phyloP scores from a whole-genome alignment of 257 asterid genomes.

The Nyctanthes arbortristis region DNA sequence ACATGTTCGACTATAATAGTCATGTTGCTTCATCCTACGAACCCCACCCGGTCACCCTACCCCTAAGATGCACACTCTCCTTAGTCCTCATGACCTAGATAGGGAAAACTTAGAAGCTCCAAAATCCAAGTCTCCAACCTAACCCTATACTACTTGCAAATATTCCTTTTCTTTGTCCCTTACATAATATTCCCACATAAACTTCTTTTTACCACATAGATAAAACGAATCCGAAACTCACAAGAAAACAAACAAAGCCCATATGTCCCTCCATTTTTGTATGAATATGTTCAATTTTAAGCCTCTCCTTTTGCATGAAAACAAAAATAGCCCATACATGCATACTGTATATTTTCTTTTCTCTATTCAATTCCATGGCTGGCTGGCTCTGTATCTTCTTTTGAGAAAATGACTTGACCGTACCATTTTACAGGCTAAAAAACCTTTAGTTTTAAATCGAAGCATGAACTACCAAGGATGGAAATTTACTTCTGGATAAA shows the following conservation, averaged over 20 bases:
- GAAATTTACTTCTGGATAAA: neutral
- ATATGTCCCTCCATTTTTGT: slow-evolving; percentile 20
- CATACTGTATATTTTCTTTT: slow-evolving; percentile 6
- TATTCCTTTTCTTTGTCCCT: slow-evolving; percentile 54
- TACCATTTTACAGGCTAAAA: neutral
- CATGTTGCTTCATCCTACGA: neutral
- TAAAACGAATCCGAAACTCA: slow-evolving; percentile 26
- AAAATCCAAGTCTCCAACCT: too few species aligned
- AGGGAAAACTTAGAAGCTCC: slow-evolving; percentile 37
- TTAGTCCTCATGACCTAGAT: slow-evolving; percentile 30
- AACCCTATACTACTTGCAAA: slow-evolving; percentile 37
- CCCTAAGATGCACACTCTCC: slow-evolving; percentile 34
- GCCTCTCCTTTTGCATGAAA: slow-evolving; percentile 24
- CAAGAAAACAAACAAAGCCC: slow-evolving; percentile 45
- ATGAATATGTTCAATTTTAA: slow-evolving; percentile 7
- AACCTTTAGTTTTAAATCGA: neutral
- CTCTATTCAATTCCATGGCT: slow-evolving; percentile 21
- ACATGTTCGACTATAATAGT: neutral
- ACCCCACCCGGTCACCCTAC: neutral
- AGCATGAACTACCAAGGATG: neutral
- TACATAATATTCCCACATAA: slow-evolving; percentile 23
- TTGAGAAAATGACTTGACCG: slow-evolving; percentile 44
- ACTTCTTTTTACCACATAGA: neutral
- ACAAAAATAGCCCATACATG: slow-evolving; percentile 55
- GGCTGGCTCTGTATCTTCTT: slow-evolving; percentile 29